Base-by-base conservation (phyloP, 768 basidiomycete species). In the Agaricus subrufescens region DNA sequence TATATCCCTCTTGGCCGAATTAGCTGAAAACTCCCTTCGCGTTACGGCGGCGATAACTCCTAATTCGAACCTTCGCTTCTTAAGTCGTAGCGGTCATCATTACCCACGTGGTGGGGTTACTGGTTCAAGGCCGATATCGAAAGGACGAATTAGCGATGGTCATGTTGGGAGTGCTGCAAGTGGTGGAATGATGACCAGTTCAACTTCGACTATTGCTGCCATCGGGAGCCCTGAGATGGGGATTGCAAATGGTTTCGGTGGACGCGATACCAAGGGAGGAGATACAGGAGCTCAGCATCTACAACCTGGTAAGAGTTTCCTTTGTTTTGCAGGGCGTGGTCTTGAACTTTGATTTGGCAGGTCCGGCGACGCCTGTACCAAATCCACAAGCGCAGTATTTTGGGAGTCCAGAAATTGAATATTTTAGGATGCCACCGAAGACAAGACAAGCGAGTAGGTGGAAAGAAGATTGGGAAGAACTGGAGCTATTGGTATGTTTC, bases 391-490 rank as follows among this genome's bases (percentile, higher is more conserved):
- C 37, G 11, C 48, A 50, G 67, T 58, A 44, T 48, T 60, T 71
- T 47, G 77, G 79, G 4, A 87, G 88, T 0, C 89, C 89, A 0
- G 86, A 90, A 50, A 74, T 76, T 7, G 86, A 85, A 42, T 87
- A 85, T 65, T 85, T 85, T 66, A 70, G 72, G 46, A 63, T 69
- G 59, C 75, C 79, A 3, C 61, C 65, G 14, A 66, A 69, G 26
- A 67, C 78, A 27, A 75, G 81, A 30, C 82, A 85, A 14, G 68
- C 79, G 2, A 94, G 92, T 63, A 73, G 94, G 57, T 98, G 93
- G 84, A 89, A 91, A 63, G 87, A 91, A 52, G 94, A 98, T 62
- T 98, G 91, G 85, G 92, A 95, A 64, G 94, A 96, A 66, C 72
- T 97, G 8, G 94, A 96, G 65, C 75, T 93, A 31, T 65, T 96